Evolutionary conservation across 208 protist genomes (phyloP), one percentile per base, ranked within the genome.

Genomic region (Leishmania tarentolae): DNA sequence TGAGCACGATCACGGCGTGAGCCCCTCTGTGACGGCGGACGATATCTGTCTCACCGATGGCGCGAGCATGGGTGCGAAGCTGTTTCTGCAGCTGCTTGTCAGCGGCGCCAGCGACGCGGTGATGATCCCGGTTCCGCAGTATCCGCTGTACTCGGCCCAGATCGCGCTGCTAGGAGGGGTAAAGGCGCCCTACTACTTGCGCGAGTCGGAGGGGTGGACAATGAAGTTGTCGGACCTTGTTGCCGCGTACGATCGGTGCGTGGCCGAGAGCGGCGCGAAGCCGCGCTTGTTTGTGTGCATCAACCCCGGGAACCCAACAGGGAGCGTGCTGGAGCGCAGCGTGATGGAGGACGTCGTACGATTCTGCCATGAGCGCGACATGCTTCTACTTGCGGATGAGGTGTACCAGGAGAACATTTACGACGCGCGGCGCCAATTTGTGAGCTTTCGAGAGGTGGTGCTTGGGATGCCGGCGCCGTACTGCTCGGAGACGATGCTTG

Each of bases 391-490:
- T 42, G 98, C 99, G 40, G 99, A 99, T 80, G 99, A 99, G 91
- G 99, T 99, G 31, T 99, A 99, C 91, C 99, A 99, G 94, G 96
- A 98, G 65, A 99, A 99, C 86, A 93, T 99, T 53, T 99, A 99
- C 87, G 83, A 70, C 47, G 65, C 86, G 46, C 88, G 85, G 42
- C 97, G 97, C 76, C 83, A 97, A 81, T 94, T 99, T 57, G 69
- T 99, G 56, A 99, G 98, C 70, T 95, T 95, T 88, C 92, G 92
- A 19, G 81, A 89, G 75, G 91, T 96, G 28, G 88, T 94, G 79
- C 85, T 90, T 35, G 74, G 78, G 56, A 90, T 96, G 83, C 87
- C 87, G n/a, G 90, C 46, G 76, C 88, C 91, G 79, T 94, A 96
- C 84, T 86, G 83, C 91, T 80, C 74, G 17, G 81, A 91, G 53